Conservation (phyloP, 2,329 filamentous ascomycete species). For the Capronia epimyces region DNA sequence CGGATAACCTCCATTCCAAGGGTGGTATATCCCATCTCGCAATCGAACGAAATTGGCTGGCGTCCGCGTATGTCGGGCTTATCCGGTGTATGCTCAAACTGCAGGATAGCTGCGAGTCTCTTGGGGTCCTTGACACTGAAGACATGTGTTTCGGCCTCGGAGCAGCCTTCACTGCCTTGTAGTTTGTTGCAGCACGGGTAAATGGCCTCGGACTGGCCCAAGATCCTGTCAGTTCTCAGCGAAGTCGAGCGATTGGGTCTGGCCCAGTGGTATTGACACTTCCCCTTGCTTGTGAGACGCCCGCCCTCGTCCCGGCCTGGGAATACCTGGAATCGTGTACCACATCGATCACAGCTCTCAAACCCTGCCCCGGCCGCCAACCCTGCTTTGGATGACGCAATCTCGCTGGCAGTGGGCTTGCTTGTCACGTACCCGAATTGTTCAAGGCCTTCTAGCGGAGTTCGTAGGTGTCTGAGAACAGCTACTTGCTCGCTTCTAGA, state of each 20-base stretch:
- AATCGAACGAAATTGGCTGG: slow-evolving; percentile 70
- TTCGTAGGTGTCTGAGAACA: slow-evolving; percentile 58
- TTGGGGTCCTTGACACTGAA: slow-evolving; percentile 77
- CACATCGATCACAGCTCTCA: slow-evolving; percentile 85
- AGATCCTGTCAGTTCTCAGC: slow-evolving; percentile 52
- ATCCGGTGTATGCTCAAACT: slow-evolving; percentile 71
- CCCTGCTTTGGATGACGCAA: slow-evolving; percentile 61
- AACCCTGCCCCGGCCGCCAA: slow-evolving; percentile 65
- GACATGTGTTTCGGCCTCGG: slow-evolving; percentile 66
- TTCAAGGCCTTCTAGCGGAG: slow-evolving; percentile 59
- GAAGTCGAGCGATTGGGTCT: slow-evolving; percentile 57
- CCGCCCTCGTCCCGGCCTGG: slow-evolving; percentile 75
- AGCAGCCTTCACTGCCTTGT: slow-evolving; percentile 70
- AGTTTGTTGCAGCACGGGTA: slow-evolving; percentile 75
- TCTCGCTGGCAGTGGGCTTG: slow-evolving; percentile 60
- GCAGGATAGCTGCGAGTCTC: slow-evolving; percentile 69
- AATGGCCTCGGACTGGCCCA: slow-evolving; percentile 53
- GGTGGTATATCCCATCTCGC: slow-evolving; percentile 95
- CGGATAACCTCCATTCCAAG: slow-evolving; percentile 83
- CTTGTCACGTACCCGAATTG: slow-evolving; percentile 68
- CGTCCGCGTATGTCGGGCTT: slow-evolving; percentile 40
- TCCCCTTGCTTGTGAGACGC: slow-evolving; percentile 67
- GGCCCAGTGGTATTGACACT: slow-evolving; percentile 76
- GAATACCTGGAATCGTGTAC: slow-evolving; percentile 82
- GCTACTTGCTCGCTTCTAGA: slow-evolving; percentile 61